Base-by-base conservation (phyloP, 306 rosid species). In the Begonia loranthoides region DNA sequence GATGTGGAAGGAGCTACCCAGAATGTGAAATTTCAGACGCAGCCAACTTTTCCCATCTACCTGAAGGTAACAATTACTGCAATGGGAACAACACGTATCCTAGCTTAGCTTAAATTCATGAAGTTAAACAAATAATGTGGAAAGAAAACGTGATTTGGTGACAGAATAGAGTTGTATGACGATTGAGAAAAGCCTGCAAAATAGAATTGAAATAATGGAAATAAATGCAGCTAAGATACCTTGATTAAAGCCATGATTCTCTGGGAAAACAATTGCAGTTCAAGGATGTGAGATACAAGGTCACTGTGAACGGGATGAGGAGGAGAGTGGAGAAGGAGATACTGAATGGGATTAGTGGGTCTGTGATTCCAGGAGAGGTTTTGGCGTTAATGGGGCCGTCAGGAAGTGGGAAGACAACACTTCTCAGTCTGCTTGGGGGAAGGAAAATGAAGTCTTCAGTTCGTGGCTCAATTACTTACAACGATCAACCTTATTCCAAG, bases 301-400 rank as follows among this genome's bases (percentile, higher is more conserved):
- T 92, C 47, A 70, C 66, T 50, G 33, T 80, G 13, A 92, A 76
- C 59, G 84, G 93, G 72, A 60, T 86, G 58, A 79, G 82, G 49
- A 56, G 80, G 61, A 76, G 16, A 34, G 79, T 50, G 53, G 93
- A 92, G 77, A 92, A 86, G 69, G 80, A 83, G 40, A 83, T 92
- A 39, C 52, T 92, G 73, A 55, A 80, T 58, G 96, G 99, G 53
- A 86, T 92, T 44, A 74, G 74, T 5, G 99, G 99, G 50, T 71
- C 62, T 8, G 94, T 86, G 14, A 73, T 70, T 70, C 96, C 99
- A 9, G 88, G 99, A 6, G 99, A 90, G 65, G 96, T 90, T 60
- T 65, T 90, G 62, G 99, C 99, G 33, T 57, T 90, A 63, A 90
- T 90, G 99, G 99, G 99, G 38, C 99, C 99, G 51, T 90, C 96